Conservation (phyloP, 2,329 filamentous ascomycete species). For the Domatiomyces catenatus region DNA sequence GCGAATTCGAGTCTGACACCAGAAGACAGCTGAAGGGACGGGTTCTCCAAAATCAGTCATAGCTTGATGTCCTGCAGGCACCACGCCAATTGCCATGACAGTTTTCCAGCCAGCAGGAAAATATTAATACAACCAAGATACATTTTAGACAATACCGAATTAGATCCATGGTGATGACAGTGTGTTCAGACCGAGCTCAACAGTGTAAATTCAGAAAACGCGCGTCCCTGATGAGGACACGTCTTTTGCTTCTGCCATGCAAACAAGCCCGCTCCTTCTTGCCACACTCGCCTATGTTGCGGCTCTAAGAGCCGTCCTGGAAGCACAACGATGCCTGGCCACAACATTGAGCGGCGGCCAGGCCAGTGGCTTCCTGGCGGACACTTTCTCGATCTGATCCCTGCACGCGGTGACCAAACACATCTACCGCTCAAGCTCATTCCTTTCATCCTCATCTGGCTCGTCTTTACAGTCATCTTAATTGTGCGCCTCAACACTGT, state of each 20-base stretch:
- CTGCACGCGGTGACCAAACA: slow-evolving; percentile 3
- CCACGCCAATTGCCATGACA: too few relatives aligned
- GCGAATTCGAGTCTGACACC: too few relatives aligned
- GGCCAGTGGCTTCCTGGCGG: slow-evolving; percentile 17
- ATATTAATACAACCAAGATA: too few relatives aligned
- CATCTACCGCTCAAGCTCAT: slow-evolving; percentile 8
- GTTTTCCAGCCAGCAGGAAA: too few relatives aligned
- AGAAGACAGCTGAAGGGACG: too few relatives aligned
- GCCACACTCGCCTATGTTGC: not conserved
- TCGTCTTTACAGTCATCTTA: slow-evolving; percentile 8
- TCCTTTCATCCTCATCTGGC: slow-evolving; percentile 16
- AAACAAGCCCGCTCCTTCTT: not conserved
- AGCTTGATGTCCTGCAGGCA: too few relatives aligned
- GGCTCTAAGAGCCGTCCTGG: not conserved
- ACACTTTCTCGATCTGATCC: slow-evolving; percentile 9
- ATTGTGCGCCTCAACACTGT: slow-evolving; percentile 5
- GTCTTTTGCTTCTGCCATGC: not conserved
- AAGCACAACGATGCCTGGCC: not conserved
- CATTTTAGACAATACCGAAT: not conserved
- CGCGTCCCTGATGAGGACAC: not conserved
- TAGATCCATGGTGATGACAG: not conserved
- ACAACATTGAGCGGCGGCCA: not conserved
- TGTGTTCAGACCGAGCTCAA: not conserved
- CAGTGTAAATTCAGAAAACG: not conserved
- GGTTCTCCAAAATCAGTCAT: too few relatives aligned